phyloP scores from a whole-genome alignment of 768 basidiomycete genomes.

The Tylopilus subfusipes region DNA sequence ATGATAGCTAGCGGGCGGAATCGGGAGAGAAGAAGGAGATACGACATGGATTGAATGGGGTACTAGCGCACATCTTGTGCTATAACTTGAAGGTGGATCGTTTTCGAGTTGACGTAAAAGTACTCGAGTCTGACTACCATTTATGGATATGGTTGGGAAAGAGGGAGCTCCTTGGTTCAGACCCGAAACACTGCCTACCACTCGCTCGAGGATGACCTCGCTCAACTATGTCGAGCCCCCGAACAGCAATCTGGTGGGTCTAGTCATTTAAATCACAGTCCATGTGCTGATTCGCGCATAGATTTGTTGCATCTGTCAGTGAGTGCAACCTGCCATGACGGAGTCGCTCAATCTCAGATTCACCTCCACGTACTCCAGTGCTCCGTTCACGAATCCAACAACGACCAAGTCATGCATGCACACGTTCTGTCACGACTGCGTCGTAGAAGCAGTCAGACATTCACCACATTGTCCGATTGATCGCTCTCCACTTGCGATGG shows the following conservation, averaged over 20 bases:
- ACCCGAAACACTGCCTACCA: slow-evolving; percentile 7
- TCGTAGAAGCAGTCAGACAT: slow-evolving; percentile 62
- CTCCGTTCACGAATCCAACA: slow-evolving; percentile 72
- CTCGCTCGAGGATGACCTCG: slow-evolving; percentile 22
- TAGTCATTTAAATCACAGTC: background rate
- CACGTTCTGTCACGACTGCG: slow-evolving; percentile 85
- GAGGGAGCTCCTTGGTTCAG: background rate
- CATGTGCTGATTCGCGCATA: slow-evolving; percentile 25
- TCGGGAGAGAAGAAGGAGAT: too few species aligned
- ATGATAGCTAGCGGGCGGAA: too few species aligned
- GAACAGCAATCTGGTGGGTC: slow-evolving; percentile 61
- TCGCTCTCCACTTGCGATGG: slow-evolving; percentile 57
- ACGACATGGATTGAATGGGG: too few species aligned
- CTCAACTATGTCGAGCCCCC: slow-evolving; percentile 56
- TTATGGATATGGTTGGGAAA: background rate
- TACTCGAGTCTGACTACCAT: slow-evolving; percentile 13
- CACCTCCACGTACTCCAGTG: slow-evolving; percentile 33
- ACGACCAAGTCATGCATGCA: slow-evolving; percentile 75
- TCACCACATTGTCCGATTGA: slow-evolving; percentile 82
- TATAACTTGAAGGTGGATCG: too few species aligned
- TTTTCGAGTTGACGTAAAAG: slow-evolving; percentile 17
- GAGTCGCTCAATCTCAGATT: slow-evolving; percentile 6
- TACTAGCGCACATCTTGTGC: too few species aligned
- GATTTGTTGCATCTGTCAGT: slow-evolving; percentile 82
- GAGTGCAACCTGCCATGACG: slow-evolving; percentile 6